Evolutionary conservation across 371 early-diverging fungal species (phyloP), one percentile per base, ranked within the genome.

Genomic region (Mycotypha africana): DNA sequence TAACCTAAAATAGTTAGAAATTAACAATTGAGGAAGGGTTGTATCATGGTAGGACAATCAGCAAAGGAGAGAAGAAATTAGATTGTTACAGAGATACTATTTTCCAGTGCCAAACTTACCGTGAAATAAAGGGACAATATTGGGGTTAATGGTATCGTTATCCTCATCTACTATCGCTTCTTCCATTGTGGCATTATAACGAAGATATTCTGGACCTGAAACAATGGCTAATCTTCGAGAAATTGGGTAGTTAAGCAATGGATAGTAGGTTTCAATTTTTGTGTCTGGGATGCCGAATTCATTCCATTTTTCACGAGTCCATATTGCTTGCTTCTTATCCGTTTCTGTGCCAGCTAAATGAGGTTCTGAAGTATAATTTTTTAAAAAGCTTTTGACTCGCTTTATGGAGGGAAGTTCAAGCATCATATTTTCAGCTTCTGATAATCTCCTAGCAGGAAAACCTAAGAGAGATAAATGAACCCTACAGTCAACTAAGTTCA

Each of bases 141-240:
- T 33, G 2, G 62, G 69, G 45, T 81, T 53, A 3, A 72, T 53
- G 19, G 74, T 69, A 0, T 79, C 74, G 17, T 50, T 47, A 54
- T 85, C 85, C 23, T 79, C 83, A 4, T 73, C 67, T 11, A 85
- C 56, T 4, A 45, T 35, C 19, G 76, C 81, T 51, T 86, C 86
- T 15, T 47, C 55, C 16, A 86, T 59, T 10, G 53, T 47, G 0
- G 84, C 85, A 33, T 78, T 76, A 23, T 75, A 85, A 14, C 45
- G 58, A 7, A 67, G 45, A 5, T 72, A 49, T 30, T 68, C 56
- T n/a, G 74, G 74, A 9, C 74, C 74, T 34, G 80, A 71, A 8
- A 81, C 62, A 19, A 85, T 56, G 6, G 77, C 77, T 20, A 86
- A 61, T 5, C 76, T 70, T 33, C 67, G 80, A 5, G 62, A 56